Percentiles rank a stretch among this genome's conserved stretches.
These are phyloP conservation scores for Rhipidocladum racemiflorum DNA, from an alignment of 176 grass and related monocot genomes.

Conservation along the genomic window DNA sequence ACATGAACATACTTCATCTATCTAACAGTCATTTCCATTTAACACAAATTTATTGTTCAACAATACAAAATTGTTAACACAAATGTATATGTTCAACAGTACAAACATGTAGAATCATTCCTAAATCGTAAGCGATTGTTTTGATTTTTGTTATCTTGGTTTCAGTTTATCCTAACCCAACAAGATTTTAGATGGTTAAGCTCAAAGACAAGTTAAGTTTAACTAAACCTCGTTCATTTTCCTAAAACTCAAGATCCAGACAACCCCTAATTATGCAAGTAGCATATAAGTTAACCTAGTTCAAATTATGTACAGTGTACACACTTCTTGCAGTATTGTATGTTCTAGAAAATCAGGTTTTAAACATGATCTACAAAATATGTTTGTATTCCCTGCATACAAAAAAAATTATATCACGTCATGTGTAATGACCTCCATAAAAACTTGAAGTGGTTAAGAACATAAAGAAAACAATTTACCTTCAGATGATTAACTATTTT, in stretches of 20 bases:
- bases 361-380: not conserved
- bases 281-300: not conserved
- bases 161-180: not conserved
- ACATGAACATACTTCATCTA: not conserved
- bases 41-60: not conserved
- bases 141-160: not conserved
- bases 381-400: not conserved
- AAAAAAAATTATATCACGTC: not conserved
- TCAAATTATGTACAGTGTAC: not conserved
- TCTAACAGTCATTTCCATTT: not conserved
- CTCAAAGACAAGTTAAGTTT: not conserved
- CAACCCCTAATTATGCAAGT: not conserved
- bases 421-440: not conserved
- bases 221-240: not conserved
- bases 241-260: not conserved
- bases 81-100: not conserved
- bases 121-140: not conserved
- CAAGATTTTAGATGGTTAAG: not conserved
- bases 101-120: not conserved
- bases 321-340: not conserved
- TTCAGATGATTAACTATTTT: constrained; percentile 69
- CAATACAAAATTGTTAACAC: not conserved
- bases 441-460: not conserved
- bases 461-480: constrained; percentile 28
- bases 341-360: not conserved